Percentiles rank a stretch among this genome's conserved stretches.
phyloP scores from a whole-genome alignment of 345 rosid genomes.

The Garcia nutans region DNA sequence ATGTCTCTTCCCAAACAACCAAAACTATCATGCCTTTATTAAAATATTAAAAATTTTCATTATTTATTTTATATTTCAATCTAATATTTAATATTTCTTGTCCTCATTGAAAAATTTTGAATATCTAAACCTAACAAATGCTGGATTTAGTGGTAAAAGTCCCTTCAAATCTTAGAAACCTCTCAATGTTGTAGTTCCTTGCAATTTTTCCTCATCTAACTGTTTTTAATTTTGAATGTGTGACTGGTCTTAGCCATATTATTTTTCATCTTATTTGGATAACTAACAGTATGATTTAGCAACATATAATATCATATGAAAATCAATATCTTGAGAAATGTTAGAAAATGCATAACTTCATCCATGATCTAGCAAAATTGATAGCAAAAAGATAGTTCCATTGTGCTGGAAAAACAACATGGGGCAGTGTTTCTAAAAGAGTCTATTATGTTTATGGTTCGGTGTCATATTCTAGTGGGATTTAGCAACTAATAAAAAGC shows the following conservation, averaged over 20 bases:
- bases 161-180: conserved; percentile 35
- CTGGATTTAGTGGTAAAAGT: conserved; percentile 32
- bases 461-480: too few relatives aligned
- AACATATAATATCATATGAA: too few relatives aligned
- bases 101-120: conserved; percentile 27
- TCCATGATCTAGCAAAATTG: background rate
- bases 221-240: conserved; percentile 29
- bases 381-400: background rate
- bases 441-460: too few relatives aligned
- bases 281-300: too few relatives aligned
- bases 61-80: too few relatives aligned
- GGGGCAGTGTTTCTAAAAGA: background rate
- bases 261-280: too few relatives aligned
- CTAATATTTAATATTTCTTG: too few relatives aligned
- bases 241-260: conserved; percentile 33
- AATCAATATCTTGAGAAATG: too few relatives aligned
- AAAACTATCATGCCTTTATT: too few relatives aligned
- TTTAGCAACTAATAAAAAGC: too few relatives aligned
- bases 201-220: conserved; percentile 25
- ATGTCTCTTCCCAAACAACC: too few relatives aligned
- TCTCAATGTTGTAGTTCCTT: conserved; percentile 32
- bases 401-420: background rate
- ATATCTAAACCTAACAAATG: conserved; percentile 36
- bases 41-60: too few relatives aligned
- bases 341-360: background rate